Conservation (phyloP, 83 land plant genomes). For the Picea abies region DNA sequence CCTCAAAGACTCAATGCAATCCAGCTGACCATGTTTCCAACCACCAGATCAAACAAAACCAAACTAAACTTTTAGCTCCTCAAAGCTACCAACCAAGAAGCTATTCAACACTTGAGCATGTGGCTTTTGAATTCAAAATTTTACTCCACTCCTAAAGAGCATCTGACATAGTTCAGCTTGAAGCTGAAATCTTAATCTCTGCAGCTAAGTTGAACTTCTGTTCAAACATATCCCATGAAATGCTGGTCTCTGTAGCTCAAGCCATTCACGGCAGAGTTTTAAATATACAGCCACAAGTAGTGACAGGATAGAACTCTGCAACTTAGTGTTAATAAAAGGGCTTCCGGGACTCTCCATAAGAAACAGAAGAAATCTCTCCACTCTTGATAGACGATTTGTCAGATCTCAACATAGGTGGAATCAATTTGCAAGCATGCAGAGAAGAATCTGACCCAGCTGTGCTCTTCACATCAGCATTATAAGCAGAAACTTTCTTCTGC, state of each 20-base stretch:
- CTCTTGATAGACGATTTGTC: slow-evolving; percentile 24
- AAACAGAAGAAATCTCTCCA: slow-evolving; percentile 20
- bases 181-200: neutral
- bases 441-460: slow-evolving; percentile 23
- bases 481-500: slow-evolving; percentile 24
- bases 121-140: neutral
- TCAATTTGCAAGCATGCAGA: slow-evolving; percentile 14
- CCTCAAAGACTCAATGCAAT: neutral
- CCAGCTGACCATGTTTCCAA: neutral
- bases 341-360: neutral
- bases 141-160: neutral
- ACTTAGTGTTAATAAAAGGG: neutral
- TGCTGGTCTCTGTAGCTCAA: neutral
- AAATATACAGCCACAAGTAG: neutral
- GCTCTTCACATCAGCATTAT: slow-evolving; percentile 28
- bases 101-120: neutral
- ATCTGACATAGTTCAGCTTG: neutral
- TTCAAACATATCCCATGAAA: neutral
- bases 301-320: neutral
- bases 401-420: slow-evolving; percentile 20
- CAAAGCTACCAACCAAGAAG: neutral
- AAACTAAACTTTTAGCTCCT: neutral
- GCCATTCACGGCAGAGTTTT: neutral
- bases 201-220: neutral
- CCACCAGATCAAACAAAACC: neutral